Conservation (phyloP, 73 alveolate genomes). For the Tetrahymena thermophila region DNA sequence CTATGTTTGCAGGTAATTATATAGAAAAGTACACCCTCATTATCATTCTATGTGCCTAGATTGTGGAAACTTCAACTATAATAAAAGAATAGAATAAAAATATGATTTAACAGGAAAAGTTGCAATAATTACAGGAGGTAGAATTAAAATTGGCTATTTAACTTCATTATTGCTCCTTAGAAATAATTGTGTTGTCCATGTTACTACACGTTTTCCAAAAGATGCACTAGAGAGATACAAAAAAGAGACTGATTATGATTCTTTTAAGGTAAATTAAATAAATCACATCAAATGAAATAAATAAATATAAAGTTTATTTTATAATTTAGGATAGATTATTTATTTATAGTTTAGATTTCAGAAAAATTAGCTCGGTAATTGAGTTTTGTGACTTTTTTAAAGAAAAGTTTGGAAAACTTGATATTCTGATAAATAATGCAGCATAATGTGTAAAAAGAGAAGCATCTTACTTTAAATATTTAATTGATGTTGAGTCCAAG, state of each 20-base stretch:
- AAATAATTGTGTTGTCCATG: slow-evolving; percentile 74
- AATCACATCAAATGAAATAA: no score
- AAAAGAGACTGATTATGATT: slow-evolving; percentile 65
- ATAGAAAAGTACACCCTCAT: neutral
- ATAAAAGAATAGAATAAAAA: slow-evolving; percentile 65
- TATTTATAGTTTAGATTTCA: slow-evolving; percentile 54
- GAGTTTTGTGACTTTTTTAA: slow-evolving; percentile 49
- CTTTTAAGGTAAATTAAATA: neutral
- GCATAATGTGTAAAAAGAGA: slow-evolving; percentile 65
- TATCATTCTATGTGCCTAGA: slow-evolving; percentile 49
- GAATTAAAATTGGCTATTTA: slow-evolving; percentile 86
- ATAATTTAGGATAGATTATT: slow-evolving; percentile 54
- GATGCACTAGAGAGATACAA: slow-evolving; percentile 67
- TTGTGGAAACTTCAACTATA: slow-evolving; percentile 84
- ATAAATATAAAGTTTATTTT: neutral
- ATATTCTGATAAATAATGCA: slow-evolving; percentile 70
- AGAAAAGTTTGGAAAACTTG: slow-evolving; percentile 27
- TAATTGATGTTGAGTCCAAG: slow-evolving; percentile 1
- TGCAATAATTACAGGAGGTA: slow-evolving; percentile 94
- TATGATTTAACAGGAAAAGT: slow-evolving; percentile 81
- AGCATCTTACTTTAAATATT: neutral
- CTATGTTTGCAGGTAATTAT: neutral
- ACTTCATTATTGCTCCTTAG: slow-evolving; percentile 72
- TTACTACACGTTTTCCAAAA: slow-evolving; percentile 89
- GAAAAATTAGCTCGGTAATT: slow-evolving; percentile 25